These are phyloP conservation scores for Boletus barrowsii DNA, from an alignment of 768 basidiomycete genomes.

Conservation along the genomic window DNA sequence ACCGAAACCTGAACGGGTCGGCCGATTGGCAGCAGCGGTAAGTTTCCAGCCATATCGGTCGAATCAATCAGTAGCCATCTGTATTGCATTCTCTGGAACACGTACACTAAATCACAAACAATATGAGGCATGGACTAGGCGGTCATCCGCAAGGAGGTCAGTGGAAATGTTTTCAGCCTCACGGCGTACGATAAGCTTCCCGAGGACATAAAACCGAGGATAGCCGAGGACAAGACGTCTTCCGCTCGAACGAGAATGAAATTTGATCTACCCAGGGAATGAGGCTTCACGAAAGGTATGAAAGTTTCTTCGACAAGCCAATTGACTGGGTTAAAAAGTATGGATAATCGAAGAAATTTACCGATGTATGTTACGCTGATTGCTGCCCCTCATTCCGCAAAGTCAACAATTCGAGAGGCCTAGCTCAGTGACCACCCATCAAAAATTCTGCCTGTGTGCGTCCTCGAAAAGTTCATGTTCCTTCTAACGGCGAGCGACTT, in stretches of 20 bases:
- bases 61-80: background rate
- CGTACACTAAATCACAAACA: slow-evolving; percentile 9
- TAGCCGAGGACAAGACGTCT: background rate
- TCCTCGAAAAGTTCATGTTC: too few relatives aligned
- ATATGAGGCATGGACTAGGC: background rate
- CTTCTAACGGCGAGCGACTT: too few relatives aligned
- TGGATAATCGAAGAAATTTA: too few relatives aligned
- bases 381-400: too few relatives aligned
- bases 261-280: slow-evolving; percentile 32
- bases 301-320: slow-evolving; percentile 21
- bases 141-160: background rate
- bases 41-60: too few relatives aligned
- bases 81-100: background rate
- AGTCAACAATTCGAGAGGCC: too few relatives aligned
- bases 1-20: background rate
- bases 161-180: slow-evolving; percentile 9
- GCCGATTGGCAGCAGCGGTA: background rate
- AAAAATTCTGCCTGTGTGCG: too few relatives aligned
- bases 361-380: too few relatives aligned
- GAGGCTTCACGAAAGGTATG: slow-evolving; percentile 25
- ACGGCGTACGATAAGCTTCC: background rate
- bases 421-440: too few relatives aligned
- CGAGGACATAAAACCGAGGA: background rate
- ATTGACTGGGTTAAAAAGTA: slow-evolving; percentile 32
- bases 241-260: slow-evolving; percentile 9